These are phyloP conservation scores for Ophiocordyceps camponoti-floridani DNA, from an alignment of 2,329 filamentous ascomycete species.

Conservation along the genomic window DNA sequence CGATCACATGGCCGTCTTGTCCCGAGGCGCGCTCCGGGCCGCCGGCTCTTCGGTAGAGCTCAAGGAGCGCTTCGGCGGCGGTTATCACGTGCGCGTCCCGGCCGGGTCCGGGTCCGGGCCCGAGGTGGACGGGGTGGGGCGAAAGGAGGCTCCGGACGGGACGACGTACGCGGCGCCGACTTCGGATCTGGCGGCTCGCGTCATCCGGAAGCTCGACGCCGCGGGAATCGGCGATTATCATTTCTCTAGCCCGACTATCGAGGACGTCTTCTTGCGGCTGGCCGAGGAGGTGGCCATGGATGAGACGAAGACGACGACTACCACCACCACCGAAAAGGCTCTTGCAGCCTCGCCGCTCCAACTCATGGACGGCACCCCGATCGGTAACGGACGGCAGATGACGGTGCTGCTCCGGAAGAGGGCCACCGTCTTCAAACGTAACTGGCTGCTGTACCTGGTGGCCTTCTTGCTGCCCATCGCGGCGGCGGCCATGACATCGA, in stretches of 20 bases:
- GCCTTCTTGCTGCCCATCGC: slow-evolving; percentile 65
- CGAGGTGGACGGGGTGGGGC: slow-evolving; percentile 35
- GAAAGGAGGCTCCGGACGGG: slow-evolving; percentile 48
- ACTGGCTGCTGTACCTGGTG: slow-evolving; percentile 57
- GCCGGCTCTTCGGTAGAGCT: slow-evolving; percentile 73
- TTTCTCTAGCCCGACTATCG: slow-evolving; percentile 75
- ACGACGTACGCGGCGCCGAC: slow-evolving; percentile 54
- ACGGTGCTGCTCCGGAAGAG: slow-evolving; percentile 64
- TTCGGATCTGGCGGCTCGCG: slow-evolving; percentile 50
- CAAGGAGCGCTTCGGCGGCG: slow-evolving; percentile 66
- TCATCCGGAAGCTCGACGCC: slow-evolving; percentile 52
- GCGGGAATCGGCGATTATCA: slow-evolving; percentile 59
- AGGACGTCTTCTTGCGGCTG: slow-evolving; percentile 78
- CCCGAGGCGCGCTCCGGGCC: slow-evolving; percentile 65
- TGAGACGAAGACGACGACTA: slow-evolving; percentile 2
- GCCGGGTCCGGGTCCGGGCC: slow-evolving; percentile 13
- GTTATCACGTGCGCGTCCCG: slow-evolving; percentile 59
- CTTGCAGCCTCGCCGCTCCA: slow-evolving; percentile 14
- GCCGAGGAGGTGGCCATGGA: slow-evolving; percentile 60
- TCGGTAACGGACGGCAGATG: slow-evolving; percentile 53
- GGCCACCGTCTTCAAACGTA: slow-evolving; percentile 57
- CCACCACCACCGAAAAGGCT: too few relatives aligned
- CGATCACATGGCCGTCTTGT: slow-evolving; percentile 77
- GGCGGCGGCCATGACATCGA: slow-evolving; percentile 59
- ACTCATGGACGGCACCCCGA: slow-evolving; percentile 51